A percentile compares a stretch with the other conserved stretches of the same genome.
phyloP scores from a whole-genome alignment of 805 yeast genomes.

The Ogataea naganishii region DNA sequence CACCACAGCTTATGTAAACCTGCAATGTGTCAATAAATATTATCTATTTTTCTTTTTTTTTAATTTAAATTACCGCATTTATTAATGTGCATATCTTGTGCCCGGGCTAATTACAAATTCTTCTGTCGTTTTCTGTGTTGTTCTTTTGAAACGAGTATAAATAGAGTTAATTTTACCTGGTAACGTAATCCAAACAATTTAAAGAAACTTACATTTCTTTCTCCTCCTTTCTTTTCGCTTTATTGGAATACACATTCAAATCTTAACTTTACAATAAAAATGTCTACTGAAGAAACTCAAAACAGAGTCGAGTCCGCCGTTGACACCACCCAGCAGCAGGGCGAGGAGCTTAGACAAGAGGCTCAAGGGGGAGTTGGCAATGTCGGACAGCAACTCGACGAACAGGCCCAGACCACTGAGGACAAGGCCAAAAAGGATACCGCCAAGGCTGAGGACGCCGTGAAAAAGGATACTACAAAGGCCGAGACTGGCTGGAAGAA shows the following conservation, averaged over 20 bases:
- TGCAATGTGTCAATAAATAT: too few species aligned
- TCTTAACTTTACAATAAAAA: not conserved
- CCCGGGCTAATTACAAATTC: too few species aligned
- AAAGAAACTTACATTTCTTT: too few species aligned
- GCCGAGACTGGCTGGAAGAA: slow-evolving; percentile 14
- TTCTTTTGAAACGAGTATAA: not conserved
- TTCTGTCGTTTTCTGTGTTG: not conserved
- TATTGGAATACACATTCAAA: too few species aligned
- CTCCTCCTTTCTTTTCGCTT: too few species aligned
- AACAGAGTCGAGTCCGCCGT: not conserved
- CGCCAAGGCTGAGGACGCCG: slow-evolving; percentile 13
- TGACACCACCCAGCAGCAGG: not conserved
- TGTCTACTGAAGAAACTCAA: slow-evolving; percentile 2
- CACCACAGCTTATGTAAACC: too few species aligned
- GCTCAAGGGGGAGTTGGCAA: not conserved
- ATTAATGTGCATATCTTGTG: too few species aligned
- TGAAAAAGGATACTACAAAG: slow-evolving; percentile 7
- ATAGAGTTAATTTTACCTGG: not conserved
- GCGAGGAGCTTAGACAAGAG: not conserved
- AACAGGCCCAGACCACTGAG: not conserved
- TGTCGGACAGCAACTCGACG: not conserved
- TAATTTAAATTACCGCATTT: too few species aligned
- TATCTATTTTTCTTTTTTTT: too few species aligned
- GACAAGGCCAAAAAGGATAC: slow-evolving; percentile 1
- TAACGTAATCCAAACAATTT: slow-evolving; percentile 1